Base-by-base conservation (phyloP, 2,329 filamentous ascomycete species). In the Rosellinia necatrix region DNA sequence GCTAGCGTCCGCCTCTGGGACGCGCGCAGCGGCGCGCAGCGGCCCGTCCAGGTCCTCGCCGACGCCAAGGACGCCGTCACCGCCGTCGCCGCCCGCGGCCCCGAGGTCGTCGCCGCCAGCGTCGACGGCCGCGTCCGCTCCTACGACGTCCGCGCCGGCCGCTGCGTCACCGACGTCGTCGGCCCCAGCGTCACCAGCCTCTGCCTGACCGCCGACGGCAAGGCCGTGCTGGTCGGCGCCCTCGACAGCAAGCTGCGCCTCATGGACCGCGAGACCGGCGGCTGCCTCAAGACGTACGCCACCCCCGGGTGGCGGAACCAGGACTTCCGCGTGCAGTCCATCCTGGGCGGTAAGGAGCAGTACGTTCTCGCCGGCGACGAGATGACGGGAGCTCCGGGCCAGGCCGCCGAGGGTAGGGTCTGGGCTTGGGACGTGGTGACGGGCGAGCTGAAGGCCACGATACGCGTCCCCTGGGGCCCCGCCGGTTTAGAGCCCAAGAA, bases 341-440 rank as follows among this genome's bases (percentile, higher is more conserved):
- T 90, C 4, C 76, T 97, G 53, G 92, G 90, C 1, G 81, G 84
- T 25, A 86, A 83, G 60, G 93, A 96, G 73, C 86, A 84, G 57
- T 87, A 88, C 44, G 90, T 94, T 1, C 67, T 97, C 3, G 89
- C 85, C 47, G 93, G 93, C 6, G 91, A 92, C 66, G 92, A 97
- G 73, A 79, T 82, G 68, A 74, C 66, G 6, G 61, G 60, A 2
- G 24, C 60, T 1, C 60, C 68, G 49, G 66, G 70, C 58, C 17
- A 69, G 65, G 40, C 37, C 19, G 38, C 53, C 6, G 78, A 88
- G 58, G 89, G 89, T 2, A 79, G 79, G 66, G 74, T 92, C 6
- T 87, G 87, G 76, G 90, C 85, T 1, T 97, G 93, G 93, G 92
- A 97, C 74, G 76, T 96, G 17, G 71, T 96, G 51, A 88, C 82